These are phyloP conservation scores for Colletotrichum orchidophilum DNA, from an alignment of 2,329 filamentous ascomycete genomes.

Conservation along the genomic window DNA sequence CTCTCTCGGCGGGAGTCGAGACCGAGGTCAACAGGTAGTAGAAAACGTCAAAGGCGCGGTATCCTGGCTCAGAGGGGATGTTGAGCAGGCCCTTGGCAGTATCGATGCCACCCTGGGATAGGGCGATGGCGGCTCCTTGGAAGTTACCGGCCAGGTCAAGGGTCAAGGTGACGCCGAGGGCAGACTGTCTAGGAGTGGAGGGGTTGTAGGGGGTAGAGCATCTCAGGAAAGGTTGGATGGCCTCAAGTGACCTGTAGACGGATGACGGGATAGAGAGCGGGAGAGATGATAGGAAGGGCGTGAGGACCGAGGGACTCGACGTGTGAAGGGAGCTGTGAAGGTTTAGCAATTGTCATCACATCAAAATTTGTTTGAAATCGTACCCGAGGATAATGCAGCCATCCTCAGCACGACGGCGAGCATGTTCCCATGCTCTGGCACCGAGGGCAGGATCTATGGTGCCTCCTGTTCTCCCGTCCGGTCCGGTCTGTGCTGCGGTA, in stretches of 20 bases:
- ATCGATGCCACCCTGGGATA: conserved; percentile 90
- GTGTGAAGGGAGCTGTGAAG: conserved; percentile 80
- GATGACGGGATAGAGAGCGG: conserved; percentile 81
- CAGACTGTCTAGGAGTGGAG: conserved; percentile 81
- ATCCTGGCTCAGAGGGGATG: conserved; percentile 81
- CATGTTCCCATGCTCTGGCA: conserved; percentile 93
- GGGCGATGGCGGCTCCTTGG: conserved; percentile 76
- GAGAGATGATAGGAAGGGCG: conserved; percentile 82
- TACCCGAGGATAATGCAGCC: conserved; percentile 91
- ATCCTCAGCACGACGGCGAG: conserved; percentile 91
- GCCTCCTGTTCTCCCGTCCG: conserved; percentile 75
- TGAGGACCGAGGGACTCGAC: conserved; percentile 85
- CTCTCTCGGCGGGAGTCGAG: conserved; percentile 86
- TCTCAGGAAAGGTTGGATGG: conserved; percentile 85
- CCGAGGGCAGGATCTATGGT: conserved; percentile 84
- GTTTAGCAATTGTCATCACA: background rate
- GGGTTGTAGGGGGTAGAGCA: conserved; percentile 91
- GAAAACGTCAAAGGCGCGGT: conserved; percentile 96
- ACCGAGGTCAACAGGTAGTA: conserved; percentile 96
- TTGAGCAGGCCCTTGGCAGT: conserved; percentile 81
- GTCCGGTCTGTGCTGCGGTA: conserved; percentile 76
- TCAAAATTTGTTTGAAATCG: conserved; percentile 40
- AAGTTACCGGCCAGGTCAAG: conserved; percentile 84
- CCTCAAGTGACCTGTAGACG: conserved; percentile 82
- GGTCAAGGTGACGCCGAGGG: conserved; percentile 82